Evolutionary conservation across 169 alveolate genomes (phyloP), one percentile per base, ranked within the genome.

Genomic region (Babesia divergens): DNA sequence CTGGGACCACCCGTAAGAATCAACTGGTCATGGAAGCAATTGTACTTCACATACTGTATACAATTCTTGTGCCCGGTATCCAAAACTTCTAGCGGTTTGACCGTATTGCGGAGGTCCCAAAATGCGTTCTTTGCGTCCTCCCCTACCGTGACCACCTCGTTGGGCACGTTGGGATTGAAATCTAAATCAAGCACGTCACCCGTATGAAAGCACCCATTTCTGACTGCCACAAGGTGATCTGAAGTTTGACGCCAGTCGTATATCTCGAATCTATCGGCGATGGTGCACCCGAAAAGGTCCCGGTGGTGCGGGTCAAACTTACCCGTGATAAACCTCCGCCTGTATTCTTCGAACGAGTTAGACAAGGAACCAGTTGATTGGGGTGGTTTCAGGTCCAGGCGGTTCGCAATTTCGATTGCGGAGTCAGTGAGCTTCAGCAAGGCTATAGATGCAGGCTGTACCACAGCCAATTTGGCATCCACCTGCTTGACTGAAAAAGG

Each of bases 1-100:
- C 92, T 89, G 13, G 96, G 84, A 55, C 96, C 88, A 9, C 95
- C 93, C 14, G 96, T 89, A 32, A 95, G 84, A 20, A 95, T 60
- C 42, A 95, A 88, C 72, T 95, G 95, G 72, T 94, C 98, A 74
- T 95, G 97, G 70, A 79, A 93, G 47, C 89, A 64, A 81, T 95
- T 95, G 77, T 83, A 90, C 49, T 79, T 70, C 3, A 90, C 86
- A 58, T 86, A 84, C 56, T 90, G 82, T 14, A 95, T 72, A 95
- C 97, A 94, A 74, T 94, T 96, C 13, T 92, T 82, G 77, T 92
- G 96, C 77, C 74, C 84, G 67, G 52, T 82, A 77, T 67, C 84
- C 75, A 62, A 86, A 32, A 69, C 86, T 84, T 43, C 65, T 6
- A 43, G 6, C 13, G 85, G 85, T 69, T 26, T 70, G 75, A 29